These are phyloP conservation scores for Apiospora malaysiana DNA, from an alignment of 2,329 filamentous ascomycete species.

Conservation along the genomic window DNA sequence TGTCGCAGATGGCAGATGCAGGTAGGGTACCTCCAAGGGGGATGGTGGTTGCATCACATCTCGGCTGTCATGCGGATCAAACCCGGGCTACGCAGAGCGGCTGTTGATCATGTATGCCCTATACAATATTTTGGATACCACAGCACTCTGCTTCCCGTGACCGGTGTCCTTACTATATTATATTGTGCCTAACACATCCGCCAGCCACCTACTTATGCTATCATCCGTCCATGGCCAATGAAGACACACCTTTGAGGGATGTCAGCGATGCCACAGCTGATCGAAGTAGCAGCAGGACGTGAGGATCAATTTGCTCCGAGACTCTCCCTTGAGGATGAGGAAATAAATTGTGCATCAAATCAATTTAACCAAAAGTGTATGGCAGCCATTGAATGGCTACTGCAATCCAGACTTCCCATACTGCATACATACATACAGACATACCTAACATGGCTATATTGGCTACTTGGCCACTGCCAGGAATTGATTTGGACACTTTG, in stretches of 20 bases:
- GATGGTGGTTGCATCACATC: slow-evolving; percentile 9
- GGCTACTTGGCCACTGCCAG: background rate
- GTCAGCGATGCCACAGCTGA: no score
- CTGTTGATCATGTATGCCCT: background rate
- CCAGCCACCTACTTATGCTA: no score
- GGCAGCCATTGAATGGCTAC: background rate
- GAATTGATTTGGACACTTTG: background rate
- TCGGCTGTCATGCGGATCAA: slow-evolving; percentile 11
- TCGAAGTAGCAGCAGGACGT: no score
- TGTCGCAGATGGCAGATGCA: slow-evolving; percentile 13
- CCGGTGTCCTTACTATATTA: no score
- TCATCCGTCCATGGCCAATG: no score
- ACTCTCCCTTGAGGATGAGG: no score
- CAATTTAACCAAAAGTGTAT: background rate
- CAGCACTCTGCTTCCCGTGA: background rate
- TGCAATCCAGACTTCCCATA: no score
- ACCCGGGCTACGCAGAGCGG: background rate
- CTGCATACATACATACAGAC: no score
- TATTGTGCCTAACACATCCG: no score
- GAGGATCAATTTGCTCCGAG: no score
- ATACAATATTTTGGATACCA: background rate
- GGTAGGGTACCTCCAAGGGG: slow-evolving; percentile 11
- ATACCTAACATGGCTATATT: background rate
- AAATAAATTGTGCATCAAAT: no score
- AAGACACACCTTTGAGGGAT: no score